These are phyloP conservation scores for Wallacemonas sp. DNA, from an alignment of 208 protist genomes.

Conservation along the genomic window DNA sequence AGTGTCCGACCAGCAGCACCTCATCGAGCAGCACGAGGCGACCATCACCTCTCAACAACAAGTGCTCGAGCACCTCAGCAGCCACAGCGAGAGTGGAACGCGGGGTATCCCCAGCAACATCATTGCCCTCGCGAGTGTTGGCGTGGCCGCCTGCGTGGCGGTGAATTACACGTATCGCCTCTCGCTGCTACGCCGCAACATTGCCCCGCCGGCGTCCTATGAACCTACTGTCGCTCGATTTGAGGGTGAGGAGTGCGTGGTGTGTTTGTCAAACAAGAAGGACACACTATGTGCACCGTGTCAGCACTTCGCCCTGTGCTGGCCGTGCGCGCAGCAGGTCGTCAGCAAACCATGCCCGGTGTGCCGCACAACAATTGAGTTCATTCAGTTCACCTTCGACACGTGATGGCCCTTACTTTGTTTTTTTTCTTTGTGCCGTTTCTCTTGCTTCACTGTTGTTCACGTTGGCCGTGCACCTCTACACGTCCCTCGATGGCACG, in stretches of 20 bases:
- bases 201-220: conserved; percentile 43
- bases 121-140: conserved; percentile 19
- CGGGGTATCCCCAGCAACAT: background rate
- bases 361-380: conserved; percentile 35
- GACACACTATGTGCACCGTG: conserved; percentile 76
- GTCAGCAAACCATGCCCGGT: conserved; percentile 31
- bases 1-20: conserved; percentile 44
- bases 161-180: conserved; percentile 25
- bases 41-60: conserved; percentile 61
- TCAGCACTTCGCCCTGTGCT: conserved; percentile 69
- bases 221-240: conserved; percentile 39
- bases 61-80: conserved; percentile 39
- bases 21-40: conserved; percentile 60
- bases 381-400: conserved; percentile 47
- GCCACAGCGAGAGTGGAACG: background rate
- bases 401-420: conserved; percentile 6
- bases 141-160: conserved; percentile 15
- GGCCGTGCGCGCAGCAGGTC: conserved; percentile 48
- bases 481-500: too few species aligned
- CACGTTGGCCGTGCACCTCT: too few species aligned
- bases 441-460: background rate
- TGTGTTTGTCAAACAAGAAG: conserved; percentile 56
- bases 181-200: background rate
- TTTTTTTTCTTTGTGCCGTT: background rate
- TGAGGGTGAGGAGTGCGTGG: conserved; percentile 64